Conservation (phyloP, 2,329 filamentous ascomycete species). For the Sporothrix pallida region DNA sequence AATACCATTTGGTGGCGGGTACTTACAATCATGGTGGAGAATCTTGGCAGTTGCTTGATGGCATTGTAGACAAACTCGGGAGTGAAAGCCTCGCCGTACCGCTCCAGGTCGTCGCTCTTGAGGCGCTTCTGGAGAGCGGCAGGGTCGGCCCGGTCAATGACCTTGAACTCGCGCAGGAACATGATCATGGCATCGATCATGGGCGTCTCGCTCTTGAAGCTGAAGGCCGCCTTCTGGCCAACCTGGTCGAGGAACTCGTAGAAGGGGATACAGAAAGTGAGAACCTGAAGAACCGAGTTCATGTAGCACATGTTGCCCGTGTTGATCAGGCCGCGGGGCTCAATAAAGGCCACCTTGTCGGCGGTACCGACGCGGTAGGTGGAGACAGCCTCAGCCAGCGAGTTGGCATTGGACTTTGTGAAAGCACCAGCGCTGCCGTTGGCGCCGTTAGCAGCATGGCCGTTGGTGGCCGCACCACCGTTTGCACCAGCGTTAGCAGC, state of each 20-base stretch:
- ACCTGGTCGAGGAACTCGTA: slow-evolving; percentile 92
- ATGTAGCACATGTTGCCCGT: slow-evolving; percentile 99
- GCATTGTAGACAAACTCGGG: slow-evolving; percentile 96
- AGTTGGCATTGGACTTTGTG: slow-evolving; percentile 56
- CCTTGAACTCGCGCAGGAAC: slow-evolving; percentile 91
- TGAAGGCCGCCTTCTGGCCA: slow-evolving; percentile 80
- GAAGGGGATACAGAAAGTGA: slow-evolving; percentile 92
- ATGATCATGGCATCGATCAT: slow-evolving; percentile 95
- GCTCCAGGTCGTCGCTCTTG: slow-evolving; percentile 83
- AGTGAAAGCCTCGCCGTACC: slow-evolving; percentile 88
- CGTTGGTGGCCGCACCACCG: slow-evolving; percentile 39
- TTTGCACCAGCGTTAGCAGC: slow-evolving; percentile 40
- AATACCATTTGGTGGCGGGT: too few species aligned
- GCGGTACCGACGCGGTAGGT: slow-evolving; percentile 71
- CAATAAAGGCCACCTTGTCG: slow-evolving; percentile 78
- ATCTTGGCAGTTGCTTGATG: slow-evolving; percentile 83
- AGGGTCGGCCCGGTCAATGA: slow-evolving; percentile 78
- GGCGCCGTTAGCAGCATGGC: slow-evolving; percentile 39
- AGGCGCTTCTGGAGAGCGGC: slow-evolving; percentile 74
- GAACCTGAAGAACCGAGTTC: slow-evolving; percentile 97
- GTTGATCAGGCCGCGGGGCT: slow-evolving; percentile 92
- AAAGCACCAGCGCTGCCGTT: slow-evolving; percentile 46
- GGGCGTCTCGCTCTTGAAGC: slow-evolving; percentile 94
- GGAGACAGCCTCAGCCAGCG: slow-evolving; percentile 77
- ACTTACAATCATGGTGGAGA: slow-evolving; percentile 85